Percentiles rank a stretch among this genome's conserved stretches.
Evolutionary conservation across 352 stramenopile species (phyloP).

Genomic region (Pythium chondricola): DNA sequence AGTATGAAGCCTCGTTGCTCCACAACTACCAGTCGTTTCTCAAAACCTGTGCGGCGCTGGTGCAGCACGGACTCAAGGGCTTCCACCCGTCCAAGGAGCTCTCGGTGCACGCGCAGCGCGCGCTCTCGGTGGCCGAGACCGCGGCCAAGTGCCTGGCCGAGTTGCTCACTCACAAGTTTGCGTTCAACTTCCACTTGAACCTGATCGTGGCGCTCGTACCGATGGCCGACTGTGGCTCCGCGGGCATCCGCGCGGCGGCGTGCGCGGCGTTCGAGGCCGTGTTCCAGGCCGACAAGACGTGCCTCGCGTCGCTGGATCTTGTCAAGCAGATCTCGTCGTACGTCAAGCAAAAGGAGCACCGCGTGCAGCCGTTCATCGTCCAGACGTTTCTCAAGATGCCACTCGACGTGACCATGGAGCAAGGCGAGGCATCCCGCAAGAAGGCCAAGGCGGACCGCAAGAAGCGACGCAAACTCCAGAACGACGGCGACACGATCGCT

Average conservation of each 20-base stretch:
- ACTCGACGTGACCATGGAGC: slow-evolving; percentile 83
- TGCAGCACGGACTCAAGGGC: slow-evolving; percentile 48
- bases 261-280: slow-evolving; percentile 67
- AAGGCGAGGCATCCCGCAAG: slow-evolving; percentile 70
- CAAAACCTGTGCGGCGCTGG: slow-evolving; percentile 63
- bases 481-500: slow-evolving; percentile 81
- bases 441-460: slow-evolving; percentile 80
- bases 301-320: slow-evolving; percentile 55
- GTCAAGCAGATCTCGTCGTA: slow-evolving; percentile 82
- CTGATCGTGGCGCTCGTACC: slow-evolving; percentile 77
- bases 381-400: slow-evolving; percentile 71
- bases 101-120: slow-evolving; percentile 26
- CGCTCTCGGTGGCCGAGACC: slow-evolving; percentile 60
- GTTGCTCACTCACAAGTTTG: slow-evolving; percentile 76
- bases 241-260: slow-evolving; percentile 39
- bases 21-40: slow-evolving; percentile 82
- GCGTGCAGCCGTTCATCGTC: slow-evolving; percentile 72
- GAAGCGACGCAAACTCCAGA: slow-evolving; percentile 72
- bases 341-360: slow-evolving; percentile 80
- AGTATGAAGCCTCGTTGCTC: slow-evolving; percentile 69
- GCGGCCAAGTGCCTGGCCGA: slow-evolving; percentile 68
- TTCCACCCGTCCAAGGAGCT: slow-evolving; percentile 42
- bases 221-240: slow-evolving; percentile 63
- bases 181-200: slow-evolving; percentile 86
- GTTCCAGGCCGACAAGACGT: slow-evolving; percentile 73